phyloP scores from a whole-genome alignment of 257 asterid species.

The Solanum commersonii region DNA sequence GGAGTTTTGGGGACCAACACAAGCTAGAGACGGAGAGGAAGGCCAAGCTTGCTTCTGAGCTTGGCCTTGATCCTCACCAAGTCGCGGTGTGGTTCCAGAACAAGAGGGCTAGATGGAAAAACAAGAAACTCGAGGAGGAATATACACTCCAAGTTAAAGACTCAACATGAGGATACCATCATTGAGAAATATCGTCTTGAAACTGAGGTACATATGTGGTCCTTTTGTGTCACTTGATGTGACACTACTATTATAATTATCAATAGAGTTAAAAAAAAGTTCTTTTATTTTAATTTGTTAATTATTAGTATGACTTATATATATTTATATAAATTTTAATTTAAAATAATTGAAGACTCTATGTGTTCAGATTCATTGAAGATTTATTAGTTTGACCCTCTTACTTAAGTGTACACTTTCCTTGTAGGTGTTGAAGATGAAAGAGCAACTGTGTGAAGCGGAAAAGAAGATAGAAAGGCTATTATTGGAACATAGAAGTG shows the following conservation, averaged over 20 bases:
- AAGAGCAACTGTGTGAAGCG: slow-evolving; percentile 38
- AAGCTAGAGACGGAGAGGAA: slow-evolving; percentile 14
- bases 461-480: slow-evolving; percentile 36
- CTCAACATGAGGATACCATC: slow-evolving; percentile 34
- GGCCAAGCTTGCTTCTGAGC: slow-evolving; percentile 9
- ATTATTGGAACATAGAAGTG: slow-evolving; percentile 8
- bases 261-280: too few species aligned
- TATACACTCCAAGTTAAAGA: slow-evolving; percentile 16
- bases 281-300: not conserved
- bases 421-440: slow-evolving; percentile 13
- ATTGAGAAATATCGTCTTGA: slow-evolving; percentile 63
- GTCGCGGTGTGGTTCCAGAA: slow-evolving; percentile 18
- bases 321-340: too few species aligned
- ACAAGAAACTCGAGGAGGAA: slow-evolving; percentile 10
- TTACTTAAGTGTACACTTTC: too few species aligned
- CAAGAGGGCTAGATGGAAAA: slow-evolving; percentile 11
- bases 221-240: too few species aligned
- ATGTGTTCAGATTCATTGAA: slow-evolving; percentile 3
- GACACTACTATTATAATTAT: not conserved
- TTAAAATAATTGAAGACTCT: not conserved
- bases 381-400: too few species aligned
- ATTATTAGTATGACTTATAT: too few species aligned
- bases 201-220: slow-evolving; percentile 32
- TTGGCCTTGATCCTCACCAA: slow-evolving; percentile 14
- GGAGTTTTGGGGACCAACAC: slow-evolving; percentile 38